phyloP scores from a whole-genome alignment of 768 basidiomycete genomes.

The Tubosaeta sp. region DNA sequence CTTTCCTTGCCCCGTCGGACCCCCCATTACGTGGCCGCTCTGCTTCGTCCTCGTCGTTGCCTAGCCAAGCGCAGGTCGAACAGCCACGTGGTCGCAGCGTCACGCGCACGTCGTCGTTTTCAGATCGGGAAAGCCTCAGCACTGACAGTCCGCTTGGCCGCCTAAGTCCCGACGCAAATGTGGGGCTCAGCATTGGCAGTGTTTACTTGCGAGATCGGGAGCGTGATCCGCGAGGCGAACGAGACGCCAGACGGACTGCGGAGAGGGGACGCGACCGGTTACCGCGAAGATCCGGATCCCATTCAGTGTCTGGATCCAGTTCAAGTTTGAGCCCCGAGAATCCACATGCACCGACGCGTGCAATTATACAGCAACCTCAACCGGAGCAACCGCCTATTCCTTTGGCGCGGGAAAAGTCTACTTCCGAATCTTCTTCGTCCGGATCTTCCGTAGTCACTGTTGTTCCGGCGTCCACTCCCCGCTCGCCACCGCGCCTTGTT shows the following conservation, averaged over 20 bases:
- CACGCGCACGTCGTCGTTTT: conserved; percentile 53
- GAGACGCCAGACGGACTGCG: conserved; percentile 24
- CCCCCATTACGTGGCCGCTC: conserved; percentile 24
- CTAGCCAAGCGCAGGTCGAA: conserved; percentile 30
- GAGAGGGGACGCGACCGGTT: conserved; percentile 30
- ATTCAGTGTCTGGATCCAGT: conserved; percentile 32
- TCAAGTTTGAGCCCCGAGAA: conserved; percentile 33
- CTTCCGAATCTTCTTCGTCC: conserved; percentile 22
- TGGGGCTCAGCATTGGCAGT: conserved; percentile 28
- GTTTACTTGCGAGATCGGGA: conserved; percentile 34
- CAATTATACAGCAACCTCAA: conserved; percentile 5
- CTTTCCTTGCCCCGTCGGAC: conserved; percentile 27
- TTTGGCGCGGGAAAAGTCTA: conserved; percentile 12
- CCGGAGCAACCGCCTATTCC: conserved; percentile 7
- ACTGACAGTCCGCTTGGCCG: conserved; percentile 36
- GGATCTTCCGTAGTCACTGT: conserved; percentile 24
- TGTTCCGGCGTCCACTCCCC: conserved; percentile 8
- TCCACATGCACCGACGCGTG: conserved; percentile 4
- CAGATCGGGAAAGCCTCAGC: conserved; percentile 42
- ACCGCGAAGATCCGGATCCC: conserved; percentile 23
- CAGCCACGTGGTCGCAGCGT: conserved; percentile 49
- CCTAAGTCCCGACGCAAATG: conserved; percentile 36
- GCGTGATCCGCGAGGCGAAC: conserved; percentile 17
- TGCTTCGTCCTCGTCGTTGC: conserved; percentile 32
- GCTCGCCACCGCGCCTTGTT: conserved; percentile 26